Evolutionary conservation across 1,284 basidiomycete species (phyloP), one percentile per base, ranked within the genome.

Genomic region (Irpex sp.): DNA sequence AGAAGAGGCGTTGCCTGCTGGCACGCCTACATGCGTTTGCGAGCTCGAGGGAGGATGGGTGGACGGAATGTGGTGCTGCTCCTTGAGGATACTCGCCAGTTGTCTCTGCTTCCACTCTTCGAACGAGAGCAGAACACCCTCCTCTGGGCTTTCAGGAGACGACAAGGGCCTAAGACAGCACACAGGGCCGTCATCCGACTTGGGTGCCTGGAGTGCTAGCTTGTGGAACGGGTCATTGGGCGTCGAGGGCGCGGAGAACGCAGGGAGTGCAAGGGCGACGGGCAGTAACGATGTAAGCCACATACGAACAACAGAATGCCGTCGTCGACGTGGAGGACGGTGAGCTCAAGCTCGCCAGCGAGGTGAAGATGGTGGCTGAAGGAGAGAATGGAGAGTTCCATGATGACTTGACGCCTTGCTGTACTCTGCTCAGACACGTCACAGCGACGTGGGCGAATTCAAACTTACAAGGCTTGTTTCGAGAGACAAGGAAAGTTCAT

Each of bases 61-160:
- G 23, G 61, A 59, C 28, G 55, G 61, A 16, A 58, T 59, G 37
- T 51, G 28, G 28, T 33, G 28, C 1, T 33, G 63, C 57, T 77
- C 64, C 52, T 71, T 71, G 55, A 63, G 63, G 33, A 73, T 59
- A 9, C 70, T 75, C 16, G 78, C 74, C 45, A 78, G 68, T 60
- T 87, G 86, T 61, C 83, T 88, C 52, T 83, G 82, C 73, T 94
- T 95, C 94, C 93, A 96, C 64, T 96, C 93, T 68, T 95, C 91
- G 69, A 96, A 96, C 0, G 90, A 90, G 21, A 94, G 82, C 35
- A 95, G 77, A 2, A 86, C 72, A 56, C 85, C 84, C 58, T 86
- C 84, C 58, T 90, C 87, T 8, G 71, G 61, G 42, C 77, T 75
- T 60, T 83, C 81, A 10, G 78, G 66, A 2, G 82, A 76, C 19